Evolutionary conservation across 305 asterid genomes (phyloP), one percentile per base, ranked within the genome.

Genomic region (Ilex paraguariensis): DNA sequence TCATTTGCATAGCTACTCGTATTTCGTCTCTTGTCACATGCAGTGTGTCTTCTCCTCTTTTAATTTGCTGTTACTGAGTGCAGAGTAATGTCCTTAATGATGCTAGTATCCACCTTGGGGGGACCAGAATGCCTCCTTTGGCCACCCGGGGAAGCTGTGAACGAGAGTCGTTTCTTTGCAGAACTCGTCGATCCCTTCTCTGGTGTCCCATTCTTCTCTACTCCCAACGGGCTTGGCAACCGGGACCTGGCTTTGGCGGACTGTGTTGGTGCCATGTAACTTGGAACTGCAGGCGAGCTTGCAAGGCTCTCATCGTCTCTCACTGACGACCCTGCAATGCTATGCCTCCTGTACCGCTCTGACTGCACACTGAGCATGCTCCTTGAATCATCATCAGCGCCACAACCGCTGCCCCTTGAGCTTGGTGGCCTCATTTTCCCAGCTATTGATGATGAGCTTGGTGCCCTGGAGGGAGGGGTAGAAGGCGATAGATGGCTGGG

Each of bases 271-370:
- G 82, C 84, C 97, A 89, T 83, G 80, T 87, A 92, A 61, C 89
- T 73, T 13, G 75, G 87, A 52, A 67, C 44, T 21, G 68, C 61
- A 15, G 90, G 73, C 5, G 87, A 77, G 77, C 96, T 84, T 0
- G 67, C 73, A 3, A 81, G 73, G 74, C 95, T 89, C 70, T 87
- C 98, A 33, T 86, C 92, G 40, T 91, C 97, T 77, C 94, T 77
- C 60, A 80, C 79, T 0, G 87, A 84, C 11, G 94, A 86, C 56
- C 90, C 82, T 2, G 82, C 85, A 39, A 77, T 65, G 76, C 95
- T 88, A 72, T 88, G 90, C 76, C 97, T 83, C 68, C 95, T 66
- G 46, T 74, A 81, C 28, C 76, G 66, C 31, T 91, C 95, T 3
- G 95, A 88, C 44, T 79, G 84, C 1, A 60, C 77, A 46, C 95